Evolutionary conservation across 768 basidiomycete species (phyloP).

Genomic region (Porpolomopsis calyptriformis): DNA sequence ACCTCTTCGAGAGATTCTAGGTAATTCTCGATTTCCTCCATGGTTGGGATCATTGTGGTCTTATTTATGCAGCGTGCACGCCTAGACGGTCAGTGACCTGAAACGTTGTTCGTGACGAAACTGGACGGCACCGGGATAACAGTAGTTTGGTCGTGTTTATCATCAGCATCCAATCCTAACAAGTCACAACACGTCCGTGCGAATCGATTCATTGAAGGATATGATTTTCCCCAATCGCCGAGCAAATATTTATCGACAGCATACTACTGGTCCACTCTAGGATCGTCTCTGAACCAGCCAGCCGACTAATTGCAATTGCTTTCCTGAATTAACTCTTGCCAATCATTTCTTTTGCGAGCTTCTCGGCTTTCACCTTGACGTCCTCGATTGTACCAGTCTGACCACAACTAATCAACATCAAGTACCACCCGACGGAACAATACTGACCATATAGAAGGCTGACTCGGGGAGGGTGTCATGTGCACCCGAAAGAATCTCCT

Average conservation of each 20-base stretch:
- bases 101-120: not conserved
- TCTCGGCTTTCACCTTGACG: conserved; percentile 94
- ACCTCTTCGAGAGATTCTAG: conserved; percentile 54
- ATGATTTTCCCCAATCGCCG: too few relatives aligned
- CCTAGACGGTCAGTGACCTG: not conserved
- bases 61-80: not conserved
- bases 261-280: not conserved
- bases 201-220: too few relatives aligned
- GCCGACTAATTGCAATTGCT: not conserved
- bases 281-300: not conserved
- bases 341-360: conserved; percentile 90
- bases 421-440: not conserved
- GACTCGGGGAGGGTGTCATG: conserved; percentile 91
- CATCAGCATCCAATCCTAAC: not conserved
- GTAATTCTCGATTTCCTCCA: conserved; percentile 66
- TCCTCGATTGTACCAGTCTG: conserved; percentile 93
- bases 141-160: not conserved
- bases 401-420: conserved; percentile 6
- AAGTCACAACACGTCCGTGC: not conserved
- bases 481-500: conserved; percentile 85
- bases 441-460: conserved; percentile 88
- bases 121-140: not conserved
- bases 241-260: too few relatives aligned
- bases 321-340: conserved; percentile 26
- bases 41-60: conserved; percentile 21